These are phyloP conservation scores for Lentinula novae-zelandiae DNA, from an alignment of 1,284 basidiomycete species.

Conservation along the genomic window DNA sequence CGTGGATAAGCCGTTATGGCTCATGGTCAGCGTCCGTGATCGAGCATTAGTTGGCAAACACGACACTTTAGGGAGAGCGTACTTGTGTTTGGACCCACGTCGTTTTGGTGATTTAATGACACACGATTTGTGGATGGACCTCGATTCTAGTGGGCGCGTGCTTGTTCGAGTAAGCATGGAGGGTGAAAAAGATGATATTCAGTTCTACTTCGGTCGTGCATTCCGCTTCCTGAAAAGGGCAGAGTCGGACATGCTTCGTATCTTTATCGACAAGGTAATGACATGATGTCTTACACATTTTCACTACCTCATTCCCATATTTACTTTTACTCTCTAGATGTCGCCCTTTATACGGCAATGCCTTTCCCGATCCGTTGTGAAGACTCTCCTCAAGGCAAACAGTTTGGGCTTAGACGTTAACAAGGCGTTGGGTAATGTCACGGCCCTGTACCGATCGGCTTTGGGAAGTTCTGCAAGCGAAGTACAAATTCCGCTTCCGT, in stretches of 20 bases:
- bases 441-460: slow-evolving; percentile 76
- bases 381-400: slow-evolving; percentile 69
- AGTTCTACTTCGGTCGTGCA: slow-evolving; percentile 95
- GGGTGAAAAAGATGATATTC: slow-evolving; percentile 96
- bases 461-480: slow-evolving; percentile 63
- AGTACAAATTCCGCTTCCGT: slow-evolving; percentile 75
- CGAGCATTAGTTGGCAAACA: slow-evolving; percentile 87
- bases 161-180: slow-evolving; percentile 95
- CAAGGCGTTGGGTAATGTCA: slow-evolving; percentile 76
- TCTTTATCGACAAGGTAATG: slow-evolving; percentile 92
- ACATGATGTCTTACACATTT: not conserved
- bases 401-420: slow-evolving; percentile 75
- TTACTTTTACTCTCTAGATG: slow-evolving; percentile 58
- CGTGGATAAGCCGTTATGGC: slow-evolving; percentile 86
- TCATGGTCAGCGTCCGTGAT: slow-evolving; percentile 94
- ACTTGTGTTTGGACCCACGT: slow-evolving; percentile 88
- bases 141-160: slow-evolving; percentile 87
- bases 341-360: slow-evolving; percentile 90
- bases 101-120: slow-evolving; percentile 88
- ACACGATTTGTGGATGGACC: slow-evolving; percentile 89
- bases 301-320: not conserved
- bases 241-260: slow-evolving; percentile 94
- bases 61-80: slow-evolving; percentile 88
- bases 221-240: slow-evolving; percentile 94
- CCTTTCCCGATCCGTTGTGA: slow-evolving; percentile 77